Evolutionary conservation across 2,329 filamentous ascomycete species (phyloP), one percentile per base, ranked within the genome.

Genomic region (Arthrobotrys sphaeroides): DNA sequence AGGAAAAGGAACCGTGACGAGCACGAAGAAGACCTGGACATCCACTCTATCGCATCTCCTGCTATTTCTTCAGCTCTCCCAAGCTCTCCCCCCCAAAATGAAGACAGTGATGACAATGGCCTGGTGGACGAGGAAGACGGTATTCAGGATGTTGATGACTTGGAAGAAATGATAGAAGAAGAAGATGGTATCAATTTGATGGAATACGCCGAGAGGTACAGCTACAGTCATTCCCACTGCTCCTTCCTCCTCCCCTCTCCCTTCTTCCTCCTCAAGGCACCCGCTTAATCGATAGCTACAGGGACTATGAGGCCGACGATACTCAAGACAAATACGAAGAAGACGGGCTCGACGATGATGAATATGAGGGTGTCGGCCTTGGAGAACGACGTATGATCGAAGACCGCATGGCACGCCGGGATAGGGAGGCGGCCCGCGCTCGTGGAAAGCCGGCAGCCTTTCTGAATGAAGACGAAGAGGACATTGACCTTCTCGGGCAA

Each of bases 401-500:
- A 80, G 88, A 88, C 26, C 88, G 90, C 77, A 85, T 96, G 70
- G 90, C 90, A 82, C 88, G 89, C 76, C 87, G 92, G 82, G 92
- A 95, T 81, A 86, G 88, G 68, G 90, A 93, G 79, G 86, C 92
- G 47, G 88, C 87, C 22, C 87, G 90, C 66, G 84, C 88, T 77
- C 87, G 90, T 78, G 85, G 88, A 53, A 88, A 91, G 80, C 91
- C 91, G 1, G 87, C 87, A 26, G 91, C 90, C 5, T 94, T 93
- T 80, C 84, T 94, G 40, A 88, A 89, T 5, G 90, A 91, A 31
- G 94, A 97, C 31, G 93, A 94, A 75, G 93, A 95, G 2, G 93
- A 95, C 78, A 88, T 95, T 68, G 94, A 98, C 81, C 86, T 98
- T 20, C 93, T 93, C 20, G 89, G 90, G 24, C 93, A 96, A 82